These are phyloP conservation scores for Eucalyptus curtisii DNA, from an alignment of 345 rosid genomes.

Conservation along the genomic window DNA sequence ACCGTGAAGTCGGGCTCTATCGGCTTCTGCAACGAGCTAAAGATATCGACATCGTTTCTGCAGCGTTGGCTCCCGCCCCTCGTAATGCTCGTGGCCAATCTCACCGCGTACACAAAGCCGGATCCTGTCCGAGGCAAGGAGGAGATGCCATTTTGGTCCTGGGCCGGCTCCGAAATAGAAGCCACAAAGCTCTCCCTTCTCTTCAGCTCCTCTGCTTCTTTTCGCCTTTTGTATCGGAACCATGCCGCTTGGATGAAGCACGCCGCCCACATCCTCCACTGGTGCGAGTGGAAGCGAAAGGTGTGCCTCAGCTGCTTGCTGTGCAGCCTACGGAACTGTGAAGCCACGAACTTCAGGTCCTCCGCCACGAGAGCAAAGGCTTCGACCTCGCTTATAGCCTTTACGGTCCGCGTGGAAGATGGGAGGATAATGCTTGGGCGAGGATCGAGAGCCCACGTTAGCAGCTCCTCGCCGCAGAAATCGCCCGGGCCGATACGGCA, in stretches of 20 bases:
- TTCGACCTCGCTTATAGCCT: slow-evolving; percentile 35
- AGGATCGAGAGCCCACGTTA: slow-evolving; percentile 46
- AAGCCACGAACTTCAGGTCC: slow-evolving; percentile 41
- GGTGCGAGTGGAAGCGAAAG: slow-evolving; percentile 40
- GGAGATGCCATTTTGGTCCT: neutral
- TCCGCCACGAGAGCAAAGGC: slow-evolving; percentile 35
- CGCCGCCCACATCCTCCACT: slow-evolving; percentile 51
- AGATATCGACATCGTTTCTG: neutral
- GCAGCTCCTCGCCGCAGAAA: slow-evolving; percentile 47
- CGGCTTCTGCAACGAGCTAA: slow-evolving; percentile 25
- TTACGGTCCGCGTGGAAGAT: slow-evolving; percentile 37
- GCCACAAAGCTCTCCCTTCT: slow-evolving; percentile 3
- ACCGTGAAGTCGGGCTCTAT: slow-evolving; percentile 25
- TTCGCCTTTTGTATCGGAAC: slow-evolving; percentile 25
- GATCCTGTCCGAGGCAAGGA: neutral
- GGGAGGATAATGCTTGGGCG: slow-evolving; percentile 28
- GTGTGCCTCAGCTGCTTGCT: slow-evolving; percentile 30
- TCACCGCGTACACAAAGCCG: neutral
- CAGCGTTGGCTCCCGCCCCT: slow-evolving; percentile 21
- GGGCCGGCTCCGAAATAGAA: neutral
- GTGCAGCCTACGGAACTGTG: slow-evolving; percentile 34
- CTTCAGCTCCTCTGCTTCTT: slow-evolving; percentile 19
- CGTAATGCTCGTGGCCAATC: slow-evolving; percentile 7
- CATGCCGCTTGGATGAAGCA: slow-evolving; percentile 46
- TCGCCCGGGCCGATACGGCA: slow-evolving; percentile 38